Percentiles rank a stretch among this genome's conserved stretches.
Conservation (phyloP, 2,329 filamentous ascomycete genomes). For the Aspergillus phoenicis region DNA sequence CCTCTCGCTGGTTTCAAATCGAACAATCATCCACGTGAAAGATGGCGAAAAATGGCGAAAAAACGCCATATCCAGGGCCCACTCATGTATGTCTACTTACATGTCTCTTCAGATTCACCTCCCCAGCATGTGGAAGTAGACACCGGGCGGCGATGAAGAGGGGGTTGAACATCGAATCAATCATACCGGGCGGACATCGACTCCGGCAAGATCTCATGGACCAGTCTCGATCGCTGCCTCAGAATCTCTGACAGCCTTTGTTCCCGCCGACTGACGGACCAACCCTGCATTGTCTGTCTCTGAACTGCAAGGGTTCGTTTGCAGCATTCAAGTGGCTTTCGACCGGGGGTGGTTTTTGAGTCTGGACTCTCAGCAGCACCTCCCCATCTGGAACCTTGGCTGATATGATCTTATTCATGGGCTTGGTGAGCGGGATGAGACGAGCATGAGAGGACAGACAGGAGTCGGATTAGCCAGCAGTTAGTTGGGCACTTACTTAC, state of each 20-base stretch:
- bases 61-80: neutral
- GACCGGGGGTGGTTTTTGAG: neutral
- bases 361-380: neutral
- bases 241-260: neutral
- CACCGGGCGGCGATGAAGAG: neutral
- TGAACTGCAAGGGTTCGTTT: slow-evolving; percentile 8
- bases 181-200: neutral
- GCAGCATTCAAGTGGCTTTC: slow-evolving; percentile 7
- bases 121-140: neutral
- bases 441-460: neutral
- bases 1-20: neutral
- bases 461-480: neutral
- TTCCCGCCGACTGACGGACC: neutral
- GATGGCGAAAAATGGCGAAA: neutral
- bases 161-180: neutral
- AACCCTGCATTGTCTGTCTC: slow-evolving; percentile 9
- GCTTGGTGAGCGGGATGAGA: neutral
- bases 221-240: slow-evolving; percentile 1
- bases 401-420: neutral
- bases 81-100: neutral
- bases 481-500: neutral
- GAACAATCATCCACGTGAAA: neutral
- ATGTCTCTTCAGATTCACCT: neutral
- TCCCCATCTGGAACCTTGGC: neutral
- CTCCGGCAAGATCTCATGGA: neutral